phyloP scores from a whole-genome alignment of 768 basidiomycete genomes.

The Mycena sanguinolenta region DNA sequence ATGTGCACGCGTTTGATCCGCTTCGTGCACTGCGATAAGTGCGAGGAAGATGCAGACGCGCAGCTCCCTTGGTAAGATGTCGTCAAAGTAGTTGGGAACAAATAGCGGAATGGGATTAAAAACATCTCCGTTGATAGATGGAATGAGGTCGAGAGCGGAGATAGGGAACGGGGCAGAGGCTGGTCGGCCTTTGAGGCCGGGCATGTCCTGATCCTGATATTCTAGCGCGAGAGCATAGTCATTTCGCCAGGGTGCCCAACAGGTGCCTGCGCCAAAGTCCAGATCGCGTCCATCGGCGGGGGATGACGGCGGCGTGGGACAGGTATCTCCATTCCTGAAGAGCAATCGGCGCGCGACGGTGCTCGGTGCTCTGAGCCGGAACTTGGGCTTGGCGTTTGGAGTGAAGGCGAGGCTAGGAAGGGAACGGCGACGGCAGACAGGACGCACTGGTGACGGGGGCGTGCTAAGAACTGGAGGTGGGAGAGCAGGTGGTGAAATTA shows the following conservation, averaged over 20 bases:
- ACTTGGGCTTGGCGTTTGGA: slow-evolving; percentile 60
- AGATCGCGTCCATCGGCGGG: slow-evolving; percentile 35
- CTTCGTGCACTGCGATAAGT: slow-evolving; percentile 70
- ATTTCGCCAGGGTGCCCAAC: slow-evolving; percentile 60
- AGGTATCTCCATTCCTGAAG: slow-evolving; percentile 51
- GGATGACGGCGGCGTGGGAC: slow-evolving; percentile 35
- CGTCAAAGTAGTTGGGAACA: slow-evolving; percentile 75
- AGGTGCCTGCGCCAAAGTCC: slow-evolving; percentile 47
- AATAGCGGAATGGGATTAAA: slow-evolving; percentile 65
- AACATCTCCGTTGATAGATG: slow-evolving; percentile 61
- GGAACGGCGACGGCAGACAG: slow-evolving; percentile 63
- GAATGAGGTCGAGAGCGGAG: slow-evolving; percentile 72
- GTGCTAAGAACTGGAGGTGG: slow-evolving; percentile 39
- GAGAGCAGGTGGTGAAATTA: slow-evolving; percentile 35
- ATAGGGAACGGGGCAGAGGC: slow-evolving; percentile 75
- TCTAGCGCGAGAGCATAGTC: slow-evolving; percentile 40
- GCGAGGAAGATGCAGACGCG: slow-evolving; percentile 69
- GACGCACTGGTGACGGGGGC: slow-evolving; percentile 41
- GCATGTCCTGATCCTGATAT: slow-evolving; percentile 17
- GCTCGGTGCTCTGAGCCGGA: slow-evolving; percentile 61
- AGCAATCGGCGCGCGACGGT: slow-evolving; percentile 71
- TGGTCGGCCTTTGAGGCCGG: slow-evolving; percentile 63
- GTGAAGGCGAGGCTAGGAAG: slow-evolving; percentile 69
- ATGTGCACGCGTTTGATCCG: slow-evolving; percentile 63
- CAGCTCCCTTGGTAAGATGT: slow-evolving; percentile 78